These are phyloP conservation scores for Alternaria panax DNA, from an alignment of 2,329 filamentous ascomycete species.

Conservation along the genomic window DNA sequence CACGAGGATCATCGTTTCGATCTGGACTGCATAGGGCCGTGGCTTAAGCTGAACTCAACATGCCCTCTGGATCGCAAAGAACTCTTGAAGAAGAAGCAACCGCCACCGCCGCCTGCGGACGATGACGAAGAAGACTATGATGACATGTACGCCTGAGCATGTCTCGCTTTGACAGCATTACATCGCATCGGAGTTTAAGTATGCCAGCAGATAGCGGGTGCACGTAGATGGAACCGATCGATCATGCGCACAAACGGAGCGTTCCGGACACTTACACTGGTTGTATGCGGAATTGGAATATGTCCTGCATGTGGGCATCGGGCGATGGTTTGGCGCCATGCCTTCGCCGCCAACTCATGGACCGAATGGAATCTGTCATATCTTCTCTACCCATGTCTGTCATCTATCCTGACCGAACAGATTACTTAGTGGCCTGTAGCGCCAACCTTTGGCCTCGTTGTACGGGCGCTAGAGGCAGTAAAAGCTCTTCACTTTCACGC, in stretches of 20 bases:
- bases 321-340: constrained; percentile 3
- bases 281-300: neutral
- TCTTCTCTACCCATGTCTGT: neutral
- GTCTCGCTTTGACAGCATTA: neutral
- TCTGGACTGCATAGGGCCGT: constrained; percentile 69
- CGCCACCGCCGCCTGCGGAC: constrained; percentile 54
- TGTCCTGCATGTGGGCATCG: neutral
- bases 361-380: constrained; percentile 1
- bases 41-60: constrained; percentile 69
- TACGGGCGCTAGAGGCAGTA: constrained; percentile 15
- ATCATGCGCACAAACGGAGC: neutral
- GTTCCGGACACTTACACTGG: neutral
- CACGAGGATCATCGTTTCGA: constrained; percentile 69
- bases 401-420: neutral
- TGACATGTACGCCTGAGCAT: constrained; percentile 57
- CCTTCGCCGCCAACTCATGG: constrained; percentile 1
- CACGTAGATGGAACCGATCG: neutral
- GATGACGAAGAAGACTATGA: constrained; percentile 62
- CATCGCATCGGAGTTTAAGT: constrained; percentile 14
- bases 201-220: constrained; percentile 10
- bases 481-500: constrained; percentile 20
- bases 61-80: constrained; percentile 69
- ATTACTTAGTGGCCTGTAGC: neutral
- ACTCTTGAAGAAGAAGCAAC: constrained; percentile 62
- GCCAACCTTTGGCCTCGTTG: constrained; percentile 15